Evolutionary conservation across 1,139 yeast genomes (phyloP), one percentile per base, ranked within the genome.

Genomic region (Hanseniaspora uvarum): DNA sequence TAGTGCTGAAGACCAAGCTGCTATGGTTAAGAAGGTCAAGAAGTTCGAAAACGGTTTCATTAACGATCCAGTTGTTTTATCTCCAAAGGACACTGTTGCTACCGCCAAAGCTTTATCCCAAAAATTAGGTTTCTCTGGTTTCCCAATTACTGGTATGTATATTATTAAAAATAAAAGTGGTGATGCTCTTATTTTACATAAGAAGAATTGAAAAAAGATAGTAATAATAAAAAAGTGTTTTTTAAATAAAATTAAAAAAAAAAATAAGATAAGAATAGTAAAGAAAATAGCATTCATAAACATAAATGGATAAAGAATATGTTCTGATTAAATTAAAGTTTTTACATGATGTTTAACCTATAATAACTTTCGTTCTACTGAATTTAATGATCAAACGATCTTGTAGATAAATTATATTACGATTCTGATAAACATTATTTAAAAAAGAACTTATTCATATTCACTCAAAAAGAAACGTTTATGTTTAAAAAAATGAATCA

Each of bases 341-440:
- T 59, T 47, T 39, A 52, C 19, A 70, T 83, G 94, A 86, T 85
- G 94, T 80, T 75, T 71, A 70, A 50, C 63, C 63, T 66, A 63
- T 60, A 61, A 75, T 86, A 88, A 92, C 97, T 92, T 92, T 92
- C 98, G 97, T 92, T 92, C 98, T 92, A 84, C 98, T 95, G 96
- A 83, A 53, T 67, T 44, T 70, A 65, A 47, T 70, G 94, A 85
- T 86, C 94, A 83, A 82, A 84, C 95, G 94, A 89, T 86, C 95
- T 78, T 87, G 96, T 72, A 95, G 96, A 88, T 61, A 80, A 74
- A 63, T 62, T 72, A 67, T 67, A 56, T 38, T 50, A 53, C 43
- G 21, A 31, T 53, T 45, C 55, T 43, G 52, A 54, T 49, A 46
- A 43, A 38, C 30, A 44, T 52, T 36, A 23, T 19, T 31, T 21